Evolutionary conservation across 176 grass and related monocot species (phyloP), one percentile per base, ranked within the genome.

Genomic region (Aechmea fasciata): DNA sequence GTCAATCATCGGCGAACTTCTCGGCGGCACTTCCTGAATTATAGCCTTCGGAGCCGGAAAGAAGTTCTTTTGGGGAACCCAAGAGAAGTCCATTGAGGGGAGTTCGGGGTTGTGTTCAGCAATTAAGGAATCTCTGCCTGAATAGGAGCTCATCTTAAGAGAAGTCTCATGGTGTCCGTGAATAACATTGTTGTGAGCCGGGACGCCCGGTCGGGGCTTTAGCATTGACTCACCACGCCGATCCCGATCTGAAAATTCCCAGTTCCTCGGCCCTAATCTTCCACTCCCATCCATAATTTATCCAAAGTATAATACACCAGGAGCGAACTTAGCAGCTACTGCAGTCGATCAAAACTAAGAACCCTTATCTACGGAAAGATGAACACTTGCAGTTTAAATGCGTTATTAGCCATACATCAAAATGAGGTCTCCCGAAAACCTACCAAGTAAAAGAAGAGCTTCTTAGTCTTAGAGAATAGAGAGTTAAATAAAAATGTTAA

Each of bases 201-300:
- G n/a, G 62, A 47, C 12, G 15, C 64, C 29, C 47, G 66, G 57
- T 11, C 66, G 15, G 20, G 28, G 49, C 50, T 70, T 66, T n/a
- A 72, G 14, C 52, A 72, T 20, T 13, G 25, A 59, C 15, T 47
- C 52, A 1, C 15, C 52, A 20, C 59, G 70, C 15, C 19, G 28
- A n/a, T 51, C 28, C 15, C 59, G 52, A 22, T 72, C 28, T 13
- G 51, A 70, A 9, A 78, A 57, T 7, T 78, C 64, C 75, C 75
- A 78, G 26, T 11, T 70, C 65, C 51, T 78, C 23, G 50, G 2
- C 41, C 51, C 67, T 2, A 78, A 48, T 61, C 75, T 70, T 70
- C 75, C 66, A 22, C 75, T 70, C 49, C 75, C 28, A 70, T 78
- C 75, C 75, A 78, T 78, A 19, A 61, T 22, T 9, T 19, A 15